Percentiles rank a stretch among this genome's conserved stretches.
Conservation (phyloP, 805 yeast genomes). For the Komagataella mondaviorum region DNA sequence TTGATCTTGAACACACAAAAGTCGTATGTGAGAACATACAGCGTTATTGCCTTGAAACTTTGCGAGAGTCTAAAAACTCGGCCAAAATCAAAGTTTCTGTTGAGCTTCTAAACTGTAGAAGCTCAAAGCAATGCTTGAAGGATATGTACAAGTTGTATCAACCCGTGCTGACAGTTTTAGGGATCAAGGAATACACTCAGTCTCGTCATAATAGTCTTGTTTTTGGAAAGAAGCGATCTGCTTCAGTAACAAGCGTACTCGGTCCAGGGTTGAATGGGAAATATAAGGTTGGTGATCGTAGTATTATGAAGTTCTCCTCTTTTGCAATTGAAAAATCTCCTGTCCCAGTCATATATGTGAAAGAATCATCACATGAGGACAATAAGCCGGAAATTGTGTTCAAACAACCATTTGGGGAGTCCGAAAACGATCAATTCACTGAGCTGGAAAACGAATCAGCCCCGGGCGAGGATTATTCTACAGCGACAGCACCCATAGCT, state of each 20-base stretch:
- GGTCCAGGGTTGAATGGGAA: conserved; percentile 7
- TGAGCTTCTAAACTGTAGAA: conserved; percentile 38
- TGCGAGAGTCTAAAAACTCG: conserved; percentile 15
- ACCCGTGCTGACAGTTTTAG: conserved; percentile 40
- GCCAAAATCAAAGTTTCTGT: conserved; percentile 34
- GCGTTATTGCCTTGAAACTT: conserved; percentile 7
- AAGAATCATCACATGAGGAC: not conserved
- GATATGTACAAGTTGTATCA: conserved; percentile 44
- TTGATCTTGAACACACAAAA: conserved; percentile 11
- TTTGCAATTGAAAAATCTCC: conserved; percentile 3
- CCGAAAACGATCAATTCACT: not conserved
- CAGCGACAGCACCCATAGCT: not conserved
- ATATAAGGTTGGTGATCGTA: conserved; percentile 2
- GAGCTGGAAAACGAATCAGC: not conserved
- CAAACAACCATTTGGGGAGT: not conserved
- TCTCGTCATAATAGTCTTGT: not conserved
- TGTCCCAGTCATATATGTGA: conserved; percentile 6
- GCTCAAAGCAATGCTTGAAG: conserved; percentile 31
- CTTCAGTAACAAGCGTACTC: conserved; percentile 3
- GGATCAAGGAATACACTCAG: conserved; percentile 9
- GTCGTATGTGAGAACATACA: conserved; percentile 16
- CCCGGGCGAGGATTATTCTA: not conserved
- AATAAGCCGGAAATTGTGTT: not conserved
- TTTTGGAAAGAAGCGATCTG: not conserved
- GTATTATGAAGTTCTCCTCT: conserved; percentile 4